Evolutionary conservation across 2,329 filamentous ascomycete genomes (phyloP).

Genomic region (Sphaerulina vaccinii): DNA sequence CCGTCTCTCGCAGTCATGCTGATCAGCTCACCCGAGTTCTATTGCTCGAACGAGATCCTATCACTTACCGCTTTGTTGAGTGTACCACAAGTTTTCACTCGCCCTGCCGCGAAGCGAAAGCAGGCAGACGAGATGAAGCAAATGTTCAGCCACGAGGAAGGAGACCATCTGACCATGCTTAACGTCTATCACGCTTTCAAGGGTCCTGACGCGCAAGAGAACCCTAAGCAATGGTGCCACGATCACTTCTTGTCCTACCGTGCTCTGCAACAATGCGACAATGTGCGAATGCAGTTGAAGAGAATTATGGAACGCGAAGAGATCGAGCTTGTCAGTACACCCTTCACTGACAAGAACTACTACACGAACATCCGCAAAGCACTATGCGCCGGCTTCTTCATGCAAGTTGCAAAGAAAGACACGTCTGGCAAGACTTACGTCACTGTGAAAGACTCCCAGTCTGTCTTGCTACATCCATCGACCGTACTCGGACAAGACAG

Average conservation of each 20-base stretch:
- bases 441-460: slow-evolving; percentile 95
- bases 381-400: slow-evolving; percentile 94
- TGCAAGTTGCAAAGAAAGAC: slow-evolving; percentile 97
- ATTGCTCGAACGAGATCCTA: slow-evolving; percentile 96
- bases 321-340: slow-evolving; percentile 81
- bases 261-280: slow-evolving; percentile 87
- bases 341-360: slow-evolving; percentile 94
- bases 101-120: slow-evolving; percentile 80
- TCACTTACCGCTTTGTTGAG: slow-evolving; percentile 92
- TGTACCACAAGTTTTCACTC: slow-evolving; percentile 89
- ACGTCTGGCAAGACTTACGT: slow-evolving; percentile 84
- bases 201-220: slow-evolving; percentile 64
- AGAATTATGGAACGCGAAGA: slow-evolving; percentile 95
- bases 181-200: slow-evolving; percentile 99
- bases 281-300: slow-evolving; percentile 85
- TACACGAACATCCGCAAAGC: slow-evolving; percentile 96
- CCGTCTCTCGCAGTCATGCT: slow-evolving; percentile 95
- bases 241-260: slow-evolving; percentile 92
- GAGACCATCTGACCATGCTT: slow-evolving; percentile 91
- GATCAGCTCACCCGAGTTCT: slow-evolving; percentile 95
- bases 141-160: slow-evolving; percentile 86
- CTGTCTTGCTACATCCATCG: slow-evolving; percentile 87
- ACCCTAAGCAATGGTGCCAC: slow-evolving; percentile 90
- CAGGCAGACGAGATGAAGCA: slow-evolving; percentile 97
- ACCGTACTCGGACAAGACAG: slow-evolving; percentile 84